A percentile compares a stretch with the other conserved stretches of the same genome.
These are phyloP conservation scores for Cryptosporidium ryanae DNA, from an alignment of 169 alveolate species.

Conservation along the genomic window DNA sequence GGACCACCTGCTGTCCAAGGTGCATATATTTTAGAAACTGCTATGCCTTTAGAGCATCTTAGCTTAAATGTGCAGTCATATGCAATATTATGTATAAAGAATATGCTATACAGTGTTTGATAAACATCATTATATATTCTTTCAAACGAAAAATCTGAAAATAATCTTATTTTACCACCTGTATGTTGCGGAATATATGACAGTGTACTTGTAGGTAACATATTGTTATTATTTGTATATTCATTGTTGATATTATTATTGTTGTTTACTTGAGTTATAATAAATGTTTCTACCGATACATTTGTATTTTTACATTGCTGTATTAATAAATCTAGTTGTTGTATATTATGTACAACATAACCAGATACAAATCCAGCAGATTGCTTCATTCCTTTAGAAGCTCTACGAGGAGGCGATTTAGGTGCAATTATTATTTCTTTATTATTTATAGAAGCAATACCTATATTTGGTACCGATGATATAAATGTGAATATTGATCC, in stretches of 20 bases:
- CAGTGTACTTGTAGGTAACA: slow-evolving; percentile 56
- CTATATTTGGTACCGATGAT: slow-evolving; percentile 48
- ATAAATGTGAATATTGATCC: slow-evolving; percentile 54
- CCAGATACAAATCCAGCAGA: slow-evolving; percentile 70
- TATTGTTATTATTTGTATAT: not conserved
- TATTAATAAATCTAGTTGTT: slow-evolving; percentile 38
- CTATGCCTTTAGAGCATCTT: slow-evolving; percentile 74
- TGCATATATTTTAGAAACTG: slow-evolving; percentile 77
- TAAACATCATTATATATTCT: slow-evolving; percentile 49
- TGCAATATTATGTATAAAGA: slow-evolving; percentile 52
- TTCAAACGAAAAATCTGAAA: slow-evolving; percentile 38
- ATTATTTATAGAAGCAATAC: slow-evolving; percentile 53
- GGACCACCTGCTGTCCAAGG: slow-evolving; percentile 80
- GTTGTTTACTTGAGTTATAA: slow-evolving; percentile 21
- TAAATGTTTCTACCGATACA: slow-evolving; percentile 52
- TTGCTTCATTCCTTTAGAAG: slow-evolving; percentile 59
- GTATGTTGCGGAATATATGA: slow-evolving; percentile 67
- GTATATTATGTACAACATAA: slow-evolving; percentile 56
- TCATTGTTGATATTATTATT: not conserved
- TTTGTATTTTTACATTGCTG: slow-evolving; percentile 37
- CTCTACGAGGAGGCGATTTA: slow-evolving; percentile 65
- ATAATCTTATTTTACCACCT: slow-evolving; percentile 54
- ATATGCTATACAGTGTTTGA: slow-evolving; percentile 21
- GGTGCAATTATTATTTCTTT: slow-evolving; percentile 61
- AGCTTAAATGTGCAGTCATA: slow-evolving; percentile 75